These are phyloP conservation scores for Dillenia turbinata DNA, from an alignment of 164 flowering plant genomes.

Conservation along the genomic window DNA sequence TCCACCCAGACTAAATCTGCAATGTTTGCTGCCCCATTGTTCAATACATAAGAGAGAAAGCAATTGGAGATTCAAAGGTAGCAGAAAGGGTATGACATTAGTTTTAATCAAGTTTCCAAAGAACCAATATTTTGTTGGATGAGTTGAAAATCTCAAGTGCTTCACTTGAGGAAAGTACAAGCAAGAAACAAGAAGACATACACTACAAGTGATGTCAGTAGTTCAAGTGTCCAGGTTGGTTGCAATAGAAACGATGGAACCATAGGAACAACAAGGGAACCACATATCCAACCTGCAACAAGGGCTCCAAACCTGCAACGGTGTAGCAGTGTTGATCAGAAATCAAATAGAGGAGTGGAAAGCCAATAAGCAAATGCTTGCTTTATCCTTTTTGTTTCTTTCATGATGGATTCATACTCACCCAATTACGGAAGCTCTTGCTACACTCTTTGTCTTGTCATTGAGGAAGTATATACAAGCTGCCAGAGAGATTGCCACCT, in stretches of 20 bases:
- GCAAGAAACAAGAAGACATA: slow-evolving; percentile 71
- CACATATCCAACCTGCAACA: slow-evolving; percentile 80
- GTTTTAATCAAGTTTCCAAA: too few relatives aligned
- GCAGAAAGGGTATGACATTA: too few relatives aligned
- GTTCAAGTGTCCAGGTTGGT: slow-evolving; percentile 91
- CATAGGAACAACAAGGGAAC: slow-evolving; percentile 67
- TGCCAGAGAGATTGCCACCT: slow-evolving; percentile 86
- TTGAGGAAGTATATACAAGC: slow-evolving; percentile 95
- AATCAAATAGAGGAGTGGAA: background rate
- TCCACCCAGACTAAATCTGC: too few relatives aligned
- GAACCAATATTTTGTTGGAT: background rate
- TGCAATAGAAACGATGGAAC: slow-evolving; percentile 57
- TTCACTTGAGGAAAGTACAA: slow-evolving; percentile 86
- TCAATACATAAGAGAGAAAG: too few relatives aligned
- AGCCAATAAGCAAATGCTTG: background rate
- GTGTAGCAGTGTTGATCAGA: background rate
- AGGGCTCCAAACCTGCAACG: slow-evolving; percentile 69
- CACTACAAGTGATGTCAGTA: slow-evolving; percentile 74
- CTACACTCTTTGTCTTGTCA: slow-evolving; percentile 84
- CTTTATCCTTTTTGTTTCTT: background rate
- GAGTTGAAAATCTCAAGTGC: too few relatives aligned
- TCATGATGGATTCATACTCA: slow-evolving; percentile 21
- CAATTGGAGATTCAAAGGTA: too few relatives aligned
- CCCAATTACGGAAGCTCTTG: slow-evolving; percentile 73
- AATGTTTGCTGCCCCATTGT: too few relatives aligned